Conservation (phyloP, 345 rosid species). For the Salix arbutifolia region DNA sequence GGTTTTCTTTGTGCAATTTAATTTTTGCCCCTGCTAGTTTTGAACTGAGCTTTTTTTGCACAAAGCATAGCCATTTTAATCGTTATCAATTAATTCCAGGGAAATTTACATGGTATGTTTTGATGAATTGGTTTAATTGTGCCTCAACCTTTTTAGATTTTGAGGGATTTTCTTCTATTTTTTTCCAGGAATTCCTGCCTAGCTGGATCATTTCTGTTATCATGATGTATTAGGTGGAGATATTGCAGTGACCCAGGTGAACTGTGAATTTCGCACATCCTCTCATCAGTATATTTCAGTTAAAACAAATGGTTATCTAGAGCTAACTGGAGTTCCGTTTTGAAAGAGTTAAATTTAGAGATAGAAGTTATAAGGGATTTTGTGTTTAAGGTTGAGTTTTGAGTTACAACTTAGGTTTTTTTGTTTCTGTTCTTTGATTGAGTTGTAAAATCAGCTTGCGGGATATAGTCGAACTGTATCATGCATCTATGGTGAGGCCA, state of each 20-base stretch:
- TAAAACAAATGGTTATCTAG: conserved; percentile 49
- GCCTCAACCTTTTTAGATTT: not conserved
- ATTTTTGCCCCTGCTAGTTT: not conserved
- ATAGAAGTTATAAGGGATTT: conserved; percentile 48
- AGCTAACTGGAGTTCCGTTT: conserved; percentile 56
- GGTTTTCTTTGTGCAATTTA: not conserved
- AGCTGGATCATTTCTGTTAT: conserved; percentile 37
- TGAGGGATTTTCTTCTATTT: conserved; percentile 2
- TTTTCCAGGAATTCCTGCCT: conserved; percentile 61
- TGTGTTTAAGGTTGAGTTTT: conserved; percentile 59
- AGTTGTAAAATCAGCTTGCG: conserved; percentile 73
- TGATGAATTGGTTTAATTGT: conserved; percentile 3
- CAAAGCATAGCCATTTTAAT: not conserved
- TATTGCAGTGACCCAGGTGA: conserved; percentile 47
- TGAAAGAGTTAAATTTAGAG: conserved; percentile 45
- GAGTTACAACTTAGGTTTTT: conserved; percentile 38
- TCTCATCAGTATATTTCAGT: conserved; percentile 35
- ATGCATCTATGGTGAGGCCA: conserved; percentile 71
- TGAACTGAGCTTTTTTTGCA: too few species aligned
- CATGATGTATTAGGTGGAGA: conserved; percentile 40
- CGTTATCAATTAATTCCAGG: not conserved
- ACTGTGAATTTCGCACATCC: conserved; percentile 41
- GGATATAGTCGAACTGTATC: conserved; percentile 58
- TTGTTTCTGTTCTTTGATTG: conserved; percentile 46
- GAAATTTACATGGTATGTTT: not conserved